Evolutionary conservation across 2,329 filamentous ascomycete species (phyloP).

Genomic region (Calonectria multiphialidica): DNA sequence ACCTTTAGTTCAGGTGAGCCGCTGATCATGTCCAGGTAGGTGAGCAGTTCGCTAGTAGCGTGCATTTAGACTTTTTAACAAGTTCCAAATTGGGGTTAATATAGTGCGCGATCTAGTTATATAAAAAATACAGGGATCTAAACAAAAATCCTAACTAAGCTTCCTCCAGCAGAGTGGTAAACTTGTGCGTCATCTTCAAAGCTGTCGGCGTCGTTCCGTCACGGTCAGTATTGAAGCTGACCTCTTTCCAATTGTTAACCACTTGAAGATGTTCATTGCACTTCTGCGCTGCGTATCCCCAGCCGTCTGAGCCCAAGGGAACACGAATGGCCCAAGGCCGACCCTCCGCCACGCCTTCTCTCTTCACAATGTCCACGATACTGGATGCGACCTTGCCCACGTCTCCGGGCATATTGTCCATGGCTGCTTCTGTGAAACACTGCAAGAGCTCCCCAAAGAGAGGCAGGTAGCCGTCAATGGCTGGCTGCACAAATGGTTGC

Average conservation of each 20-base stretch:
- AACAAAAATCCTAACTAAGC: background rate
- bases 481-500: background rate
- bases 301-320: constrained; percentile 17
- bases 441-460: constrained; percentile 14
- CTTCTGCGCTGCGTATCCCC: constrained; percentile 6
- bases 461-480: constrained; percentile 1
- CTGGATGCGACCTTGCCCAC: constrained; percentile 3
- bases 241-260: background rate
- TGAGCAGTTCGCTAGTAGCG: background rate
- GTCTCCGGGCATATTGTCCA: constrained; percentile 4
- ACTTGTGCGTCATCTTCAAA: background rate
- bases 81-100: background rate
- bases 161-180: background rate
- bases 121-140: background rate
- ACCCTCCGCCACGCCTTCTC: constrained; percentile 40
- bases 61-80: background rate
- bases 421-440: background rate
- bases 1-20: background rate
- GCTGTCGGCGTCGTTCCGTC: background rate
- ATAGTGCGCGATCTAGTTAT: background rate
- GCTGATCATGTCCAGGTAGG: background rate
- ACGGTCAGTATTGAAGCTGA: constrained; percentile 1
- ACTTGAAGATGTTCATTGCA: constrained; percentile 7
- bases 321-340: constrained; percentile 13
- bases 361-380: constrained; percentile 34